Percentiles rank a stretch among this genome's conserved stretches.
phyloP scores from a whole-genome alignment of 129 eudicot species.

The Helichrysum umbraculigerum region DNA sequence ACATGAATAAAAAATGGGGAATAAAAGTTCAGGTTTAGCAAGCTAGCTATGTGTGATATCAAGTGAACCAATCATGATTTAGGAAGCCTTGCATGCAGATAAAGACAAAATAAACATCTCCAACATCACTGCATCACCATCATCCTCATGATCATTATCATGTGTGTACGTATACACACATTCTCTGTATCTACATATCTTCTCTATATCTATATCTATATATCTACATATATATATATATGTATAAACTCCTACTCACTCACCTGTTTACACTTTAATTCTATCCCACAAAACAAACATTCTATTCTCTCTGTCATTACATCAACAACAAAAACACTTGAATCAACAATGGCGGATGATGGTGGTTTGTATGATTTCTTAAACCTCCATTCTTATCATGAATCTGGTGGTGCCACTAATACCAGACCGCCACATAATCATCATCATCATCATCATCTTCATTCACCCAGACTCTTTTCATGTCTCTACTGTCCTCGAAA shows the following conservation, averaged over 20 bases:
- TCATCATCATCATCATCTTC: not conserved
- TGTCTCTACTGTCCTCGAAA: constrained; percentile 73
- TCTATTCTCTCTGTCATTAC: not conserved
- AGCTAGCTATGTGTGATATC: not conserved
- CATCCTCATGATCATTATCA: too few relatives aligned
- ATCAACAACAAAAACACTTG: not conserved
- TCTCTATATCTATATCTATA: too few relatives aligned
- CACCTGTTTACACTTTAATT: too few relatives aligned
- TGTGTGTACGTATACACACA: too few relatives aligned
- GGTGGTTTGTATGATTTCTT: not conserved
- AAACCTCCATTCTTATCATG: not conserved
- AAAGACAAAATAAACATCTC: constrained; percentile 20
- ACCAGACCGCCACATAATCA: not conserved
- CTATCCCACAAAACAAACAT: not conserved
- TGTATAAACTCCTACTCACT: not conserved
- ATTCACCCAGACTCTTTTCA: constrained; percentile 35
- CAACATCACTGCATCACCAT: not conserved
- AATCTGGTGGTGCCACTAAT: constrained; percentile 17
- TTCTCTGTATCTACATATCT: not conserved
- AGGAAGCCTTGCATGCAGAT: constrained; percentile 11
- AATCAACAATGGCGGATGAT: not conserved
- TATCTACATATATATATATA: too few relatives aligned
- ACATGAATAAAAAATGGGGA: not conserved
- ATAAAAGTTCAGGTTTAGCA: not conserved
- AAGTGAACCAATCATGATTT: constrained; percentile 21